phyloP scores from a whole-genome alignment of 2,329 filamentous ascomycete species.

The Aspergillus puulaauensis region DNA sequence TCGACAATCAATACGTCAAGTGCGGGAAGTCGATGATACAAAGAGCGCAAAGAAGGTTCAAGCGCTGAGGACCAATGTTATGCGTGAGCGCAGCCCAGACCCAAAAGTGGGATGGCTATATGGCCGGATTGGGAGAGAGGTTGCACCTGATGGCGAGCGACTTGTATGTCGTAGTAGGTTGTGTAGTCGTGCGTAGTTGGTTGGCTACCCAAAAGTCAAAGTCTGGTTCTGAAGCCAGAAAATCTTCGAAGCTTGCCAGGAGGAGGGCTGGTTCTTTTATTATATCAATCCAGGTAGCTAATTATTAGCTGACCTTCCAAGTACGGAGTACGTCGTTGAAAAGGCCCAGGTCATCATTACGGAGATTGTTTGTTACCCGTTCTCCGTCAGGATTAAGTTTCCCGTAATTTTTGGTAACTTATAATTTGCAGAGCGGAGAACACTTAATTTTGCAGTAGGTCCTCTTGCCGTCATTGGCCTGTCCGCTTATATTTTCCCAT shows the following conservation, averaged over 20 bases:
- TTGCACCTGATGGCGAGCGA: conserved; percentile 7
- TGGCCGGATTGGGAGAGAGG: conserved; percentile 7
- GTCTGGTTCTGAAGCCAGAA: conserved; percentile 7
- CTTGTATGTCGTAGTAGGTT: background rate
- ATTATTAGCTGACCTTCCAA: background rate
- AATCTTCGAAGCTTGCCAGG: conserved; percentile 4
- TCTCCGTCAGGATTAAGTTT: conserved; percentile 7
- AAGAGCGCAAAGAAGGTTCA: conserved; percentile 7
- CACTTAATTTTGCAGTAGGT: background rate
- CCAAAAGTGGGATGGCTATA: conserved; percentile 10
- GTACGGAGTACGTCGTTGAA: background rate
- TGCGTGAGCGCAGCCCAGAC: background rate
- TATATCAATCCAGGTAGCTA: background rate
- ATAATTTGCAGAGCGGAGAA: background rate
- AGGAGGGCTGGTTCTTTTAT: conserved; percentile 6
- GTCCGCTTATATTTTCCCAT: too few relatives aligned
- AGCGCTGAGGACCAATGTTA: background rate
- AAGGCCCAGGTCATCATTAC: background rate
- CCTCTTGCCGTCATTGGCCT: background rate
- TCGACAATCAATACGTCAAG: conserved; percentile 13
- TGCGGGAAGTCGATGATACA: conserved; percentile 17
- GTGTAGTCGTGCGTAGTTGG: background rate
- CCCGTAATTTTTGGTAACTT: conserved; percentile 1
- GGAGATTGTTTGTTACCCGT: conserved; percentile 12
- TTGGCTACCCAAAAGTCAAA: conserved; percentile 5